Evolutionary conservation across 1,284 basidiomycete species (phyloP).

Genomic region (Volvariella surrecta): DNA sequence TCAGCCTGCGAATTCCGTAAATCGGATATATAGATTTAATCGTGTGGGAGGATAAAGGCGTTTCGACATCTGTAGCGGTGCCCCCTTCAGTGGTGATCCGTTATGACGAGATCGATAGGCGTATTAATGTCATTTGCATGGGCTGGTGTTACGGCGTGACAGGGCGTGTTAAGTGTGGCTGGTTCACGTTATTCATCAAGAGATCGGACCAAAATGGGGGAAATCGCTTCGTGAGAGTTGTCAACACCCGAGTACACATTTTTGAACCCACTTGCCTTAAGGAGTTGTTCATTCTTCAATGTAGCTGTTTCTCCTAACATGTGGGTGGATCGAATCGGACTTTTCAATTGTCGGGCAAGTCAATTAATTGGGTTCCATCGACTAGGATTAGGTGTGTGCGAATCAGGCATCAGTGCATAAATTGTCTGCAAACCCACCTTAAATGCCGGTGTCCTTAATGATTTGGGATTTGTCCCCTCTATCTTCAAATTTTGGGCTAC

Average conservation of each 20-base stretch:
- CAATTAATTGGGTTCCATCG: conserved; percentile 5
- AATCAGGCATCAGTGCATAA: background rate
- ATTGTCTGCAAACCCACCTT: conserved; percentile 19
- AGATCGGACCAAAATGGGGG: background rate
- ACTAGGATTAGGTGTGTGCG: background rate
- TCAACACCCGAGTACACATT: background rate
- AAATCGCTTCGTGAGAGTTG: background rate
- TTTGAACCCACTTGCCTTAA: background rate
- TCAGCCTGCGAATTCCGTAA: background rate
- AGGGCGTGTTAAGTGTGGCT: background rate
- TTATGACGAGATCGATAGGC: background rate
- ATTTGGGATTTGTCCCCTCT: conserved; percentile 3
- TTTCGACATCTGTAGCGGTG: background rate
- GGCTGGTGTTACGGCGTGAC: background rate
- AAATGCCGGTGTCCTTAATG: conserved; percentile 14
- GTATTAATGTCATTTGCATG: background rate
- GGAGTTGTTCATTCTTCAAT: conserved; percentile 4
- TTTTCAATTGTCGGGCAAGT: conserved; percentile 21
- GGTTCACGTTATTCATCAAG: conserved; percentile 1
- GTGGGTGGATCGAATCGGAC: conserved; percentile 13
- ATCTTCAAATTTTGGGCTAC: conserved; percentile 16
- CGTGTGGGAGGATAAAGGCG: background rate
- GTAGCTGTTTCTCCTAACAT: conserved; percentile 21
- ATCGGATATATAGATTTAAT: too few species aligned
- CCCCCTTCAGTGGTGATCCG: conserved; percentile 1